These are phyloP conservation scores for Themeda triandra DNA, from an alignment of 176 grass and related monocot genomes.

Conservation along the genomic window DNA sequence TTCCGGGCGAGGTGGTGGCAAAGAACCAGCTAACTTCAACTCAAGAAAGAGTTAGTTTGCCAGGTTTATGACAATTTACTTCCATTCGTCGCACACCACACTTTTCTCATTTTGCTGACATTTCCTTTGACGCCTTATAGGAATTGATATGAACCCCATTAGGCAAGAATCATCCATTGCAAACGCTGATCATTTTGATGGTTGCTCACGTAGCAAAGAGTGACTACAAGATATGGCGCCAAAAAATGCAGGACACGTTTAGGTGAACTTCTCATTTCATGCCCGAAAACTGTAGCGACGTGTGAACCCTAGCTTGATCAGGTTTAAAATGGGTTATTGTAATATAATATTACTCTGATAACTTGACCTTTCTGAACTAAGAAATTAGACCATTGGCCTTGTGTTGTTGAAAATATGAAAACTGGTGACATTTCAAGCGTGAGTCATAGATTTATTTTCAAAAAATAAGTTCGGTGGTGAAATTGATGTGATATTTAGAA, in stretches of 20 bases:
- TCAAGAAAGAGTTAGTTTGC: constrained; percentile 32
- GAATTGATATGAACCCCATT: constrained; percentile 47
- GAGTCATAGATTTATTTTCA: background rate
- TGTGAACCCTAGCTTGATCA: background rate
- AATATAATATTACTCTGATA: too few relatives aligned
- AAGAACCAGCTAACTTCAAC: constrained; percentile 53
- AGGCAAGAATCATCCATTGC: constrained; percentile 45
- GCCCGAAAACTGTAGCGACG: background rate
- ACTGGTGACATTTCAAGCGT: too few relatives aligned
- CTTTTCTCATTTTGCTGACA: background rate
- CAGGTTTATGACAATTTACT: constrained; percentile 44
- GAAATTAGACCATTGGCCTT: too few relatives aligned
- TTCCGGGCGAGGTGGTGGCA: constrained; percentile 47
- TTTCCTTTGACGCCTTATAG: constrained; percentile 31
- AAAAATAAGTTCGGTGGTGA: background rate
- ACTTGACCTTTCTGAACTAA: fast-evolving
- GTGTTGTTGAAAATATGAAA: too few relatives aligned
- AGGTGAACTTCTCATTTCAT: constrained; percentile 31
- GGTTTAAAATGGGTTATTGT: background rate
- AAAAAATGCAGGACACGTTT: constrained; percentile 44
- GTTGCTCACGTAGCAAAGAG: constrained; percentile 39
- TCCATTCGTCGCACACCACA: background rate
- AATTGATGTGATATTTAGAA: background rate
- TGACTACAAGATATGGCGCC: constrained; percentile 28
- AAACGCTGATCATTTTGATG: constrained; percentile 52